phyloP scores from a whole-genome alignment of 169 alveolate genomes.

The Eimeria maxima region DNA sequence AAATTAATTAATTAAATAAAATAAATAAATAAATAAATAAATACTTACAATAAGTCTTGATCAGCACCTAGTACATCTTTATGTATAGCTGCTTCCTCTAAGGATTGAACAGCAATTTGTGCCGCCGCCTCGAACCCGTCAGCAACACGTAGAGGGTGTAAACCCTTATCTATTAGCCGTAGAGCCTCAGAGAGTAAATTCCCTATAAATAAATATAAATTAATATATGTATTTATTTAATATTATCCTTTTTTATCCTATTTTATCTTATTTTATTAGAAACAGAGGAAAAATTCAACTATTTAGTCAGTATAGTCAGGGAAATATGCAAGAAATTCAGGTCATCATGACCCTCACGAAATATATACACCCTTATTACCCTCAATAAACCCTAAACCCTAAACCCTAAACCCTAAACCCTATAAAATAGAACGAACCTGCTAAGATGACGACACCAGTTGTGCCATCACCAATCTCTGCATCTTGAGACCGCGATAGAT shows the following conservation, averaged over 20 bases:
- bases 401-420: background rate
- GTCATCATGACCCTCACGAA: background rate
- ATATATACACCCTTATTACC: background rate
- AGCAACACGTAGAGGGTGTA: conserved; percentile 98
- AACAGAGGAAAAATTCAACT: background rate
- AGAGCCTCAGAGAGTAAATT: conserved; percentile 96
- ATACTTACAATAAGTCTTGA: conserved; percentile 85
- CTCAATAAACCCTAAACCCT: conserved; percentile 22
- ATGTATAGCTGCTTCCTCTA: conserved; percentile 95
- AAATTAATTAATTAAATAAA: too few relatives aligned
- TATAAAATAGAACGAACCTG: conserved; percentile 97
- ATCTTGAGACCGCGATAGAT: conserved; percentile 98
- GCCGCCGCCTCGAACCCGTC: conserved; percentile 99
- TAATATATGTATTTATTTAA: too few relatives aligned
- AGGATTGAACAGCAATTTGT: conserved; percentile 95
- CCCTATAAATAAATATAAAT: background rate
- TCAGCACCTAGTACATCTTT: conserved; percentile 89
- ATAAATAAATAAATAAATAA: too few relatives aligned
- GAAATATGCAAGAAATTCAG: background rate
- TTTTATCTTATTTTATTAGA: too few relatives aligned
- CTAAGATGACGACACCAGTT: conserved; percentile 99
- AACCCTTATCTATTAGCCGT: conserved; percentile 96
- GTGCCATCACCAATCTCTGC: conserved; percentile 99
- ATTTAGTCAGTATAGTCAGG: background rate
- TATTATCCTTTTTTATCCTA: too few relatives aligned